These are phyloP conservation scores for Paraconiothyrium sp. DNA, from an alignment of 2,329 filamentous ascomycete species.

Conservation along the genomic window DNA sequence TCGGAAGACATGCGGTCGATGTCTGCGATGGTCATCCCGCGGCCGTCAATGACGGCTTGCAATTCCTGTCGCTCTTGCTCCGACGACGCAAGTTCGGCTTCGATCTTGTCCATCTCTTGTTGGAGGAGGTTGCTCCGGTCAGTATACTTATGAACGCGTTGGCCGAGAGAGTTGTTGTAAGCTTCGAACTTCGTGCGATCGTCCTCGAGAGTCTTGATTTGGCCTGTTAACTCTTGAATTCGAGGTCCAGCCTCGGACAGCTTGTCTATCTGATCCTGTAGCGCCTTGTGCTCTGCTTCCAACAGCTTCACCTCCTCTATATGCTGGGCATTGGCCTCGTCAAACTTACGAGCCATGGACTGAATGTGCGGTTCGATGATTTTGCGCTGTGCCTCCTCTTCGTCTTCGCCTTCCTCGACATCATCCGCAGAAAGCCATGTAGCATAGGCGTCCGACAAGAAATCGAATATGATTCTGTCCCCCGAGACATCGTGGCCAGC, in stretches of 20 bases:
- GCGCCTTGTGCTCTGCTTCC: conserved; percentile 82
- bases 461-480: conserved; percentile 94
- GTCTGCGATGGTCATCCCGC: conserved; percentile 96
- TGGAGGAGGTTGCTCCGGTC: conserved; percentile 82
- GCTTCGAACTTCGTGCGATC: conserved; percentile 95
- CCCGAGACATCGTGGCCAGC: conserved; percentile 86
- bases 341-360: conserved; percentile 87
- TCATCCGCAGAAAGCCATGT: conserved; percentile 88
- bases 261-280: conserved; percentile 88
- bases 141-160: conserved; percentile 89
- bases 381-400: conserved; percentile 74
- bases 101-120: conserved; percentile 84
- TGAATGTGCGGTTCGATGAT: conserved; percentile 85
- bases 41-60: conserved; percentile 87
- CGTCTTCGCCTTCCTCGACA: conserved; percentile 80
- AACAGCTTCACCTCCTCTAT: conserved; percentile 83
- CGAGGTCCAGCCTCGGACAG: conserved; percentile 87
- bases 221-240: conserved; percentile 82
- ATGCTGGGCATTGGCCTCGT: conserved; percentile 84
- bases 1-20: conserved; percentile 99
- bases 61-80: conserved; percentile 83
- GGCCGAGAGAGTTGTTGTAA: conserved; percentile 86
- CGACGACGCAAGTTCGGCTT: conserved; percentile 81
- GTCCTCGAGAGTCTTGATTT: conserved; percentile 92
- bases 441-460: conserved; percentile 86